Conservation (phyloP, 371 early-diverging fungal species). For the Funneliformis caledonium region DNA sequence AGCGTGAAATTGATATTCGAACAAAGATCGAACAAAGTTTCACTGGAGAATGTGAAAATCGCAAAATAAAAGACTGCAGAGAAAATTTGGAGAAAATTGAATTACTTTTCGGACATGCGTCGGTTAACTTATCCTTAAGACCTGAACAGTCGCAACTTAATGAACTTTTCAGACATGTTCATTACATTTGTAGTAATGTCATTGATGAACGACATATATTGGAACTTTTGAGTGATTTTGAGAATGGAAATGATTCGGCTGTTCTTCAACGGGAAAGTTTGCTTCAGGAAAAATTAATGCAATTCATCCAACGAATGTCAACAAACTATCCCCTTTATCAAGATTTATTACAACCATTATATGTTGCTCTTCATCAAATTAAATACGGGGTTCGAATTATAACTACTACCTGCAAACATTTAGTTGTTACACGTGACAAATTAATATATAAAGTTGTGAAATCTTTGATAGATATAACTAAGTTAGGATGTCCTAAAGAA, state of each 20-base stretch:
- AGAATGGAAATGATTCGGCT: conserved; percentile 45
- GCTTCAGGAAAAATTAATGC: conserved; percentile 73
- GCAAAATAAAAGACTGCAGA: conserved; percentile 50
- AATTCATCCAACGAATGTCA: conserved; percentile 67
- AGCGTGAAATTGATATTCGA: conserved; percentile 59
- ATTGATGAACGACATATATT: conserved; percentile 57
- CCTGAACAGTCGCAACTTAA: conserved; percentile 73
- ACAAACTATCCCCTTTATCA: conserved; percentile 62
- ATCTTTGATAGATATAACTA: conserved; percentile 48
- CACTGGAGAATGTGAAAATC: conserved; percentile 65
- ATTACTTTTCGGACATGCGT: neutral
- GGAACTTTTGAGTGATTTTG: conserved; percentile 54
- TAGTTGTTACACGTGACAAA: conserved; percentile 54
- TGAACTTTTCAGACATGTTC: conserved; percentile 77
- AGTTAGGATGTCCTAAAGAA: conserved; percentile 46
- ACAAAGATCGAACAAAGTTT: conserved; percentile 59
- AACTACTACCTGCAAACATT: conserved; percentile 48
- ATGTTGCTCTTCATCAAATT: conserved; percentile 72
- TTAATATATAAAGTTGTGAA: conserved; percentile 50
- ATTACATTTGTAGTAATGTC: conserved; percentile 69
- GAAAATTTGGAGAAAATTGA: conserved; percentile 42
- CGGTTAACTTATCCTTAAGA: conserved; percentile 61
- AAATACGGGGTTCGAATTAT: conserved; percentile 78
- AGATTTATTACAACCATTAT: conserved; percentile 80
- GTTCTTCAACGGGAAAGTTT: conserved; percentile 62